Percentiles rank a stretch among this genome's conserved stretches.
phyloP scores from a whole-genome alignment of 2,329 filamentous ascomycete species.

The Pseudogymnoascus sp. region DNA sequence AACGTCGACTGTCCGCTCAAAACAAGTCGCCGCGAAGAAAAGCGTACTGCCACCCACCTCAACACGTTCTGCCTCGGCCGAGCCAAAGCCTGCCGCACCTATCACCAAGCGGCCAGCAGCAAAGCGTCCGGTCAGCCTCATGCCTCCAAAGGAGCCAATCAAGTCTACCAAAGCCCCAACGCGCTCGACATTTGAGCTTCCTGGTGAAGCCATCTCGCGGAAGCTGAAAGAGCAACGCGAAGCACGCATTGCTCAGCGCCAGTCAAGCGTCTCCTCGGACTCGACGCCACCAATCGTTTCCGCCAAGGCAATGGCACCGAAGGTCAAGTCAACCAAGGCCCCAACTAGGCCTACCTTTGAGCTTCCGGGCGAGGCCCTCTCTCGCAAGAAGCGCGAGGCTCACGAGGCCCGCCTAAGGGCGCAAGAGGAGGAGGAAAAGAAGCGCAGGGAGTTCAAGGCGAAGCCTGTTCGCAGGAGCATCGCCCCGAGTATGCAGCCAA shows the following conservation, averaged over 20 bases:
- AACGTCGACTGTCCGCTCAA: background rate
- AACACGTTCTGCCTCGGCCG: background rate
- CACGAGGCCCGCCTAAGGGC: constrained; percentile 47
- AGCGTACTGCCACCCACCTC: background rate
- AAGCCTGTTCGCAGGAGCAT: constrained; percentile 45
- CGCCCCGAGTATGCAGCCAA: constrained; percentile 34
- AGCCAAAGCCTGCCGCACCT: background rate
- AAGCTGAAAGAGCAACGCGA: constrained; percentile 53
- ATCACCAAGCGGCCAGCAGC: constrained; percentile 14
- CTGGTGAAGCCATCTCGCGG: constrained; percentile 53
- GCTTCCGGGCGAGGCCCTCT: constrained; percentile 55
- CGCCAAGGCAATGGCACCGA: constrained; percentile 34
- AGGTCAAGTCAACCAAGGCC: constrained; percentile 44
- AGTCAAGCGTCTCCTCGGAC: constrained; percentile 24
- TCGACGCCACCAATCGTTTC: constrained; percentile 32
- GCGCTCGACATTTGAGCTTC: constrained; percentile 52
- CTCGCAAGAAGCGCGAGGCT: constrained; percentile 42
- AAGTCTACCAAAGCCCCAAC: constrained; percentile 51
- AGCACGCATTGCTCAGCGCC: constrained; percentile 40
- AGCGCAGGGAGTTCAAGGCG: constrained; percentile 57
- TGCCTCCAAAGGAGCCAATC: constrained; percentile 34
- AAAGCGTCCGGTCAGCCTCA: constrained; percentile 37
- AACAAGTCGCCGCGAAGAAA: background rate
- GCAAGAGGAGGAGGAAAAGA: constrained; percentile 54
- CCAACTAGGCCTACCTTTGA: constrained; percentile 52